These are phyloP conservation scores for Starmerella geochares DNA, from an alignment of 805 yeast genomes.

Conservation along the genomic window DNA sequence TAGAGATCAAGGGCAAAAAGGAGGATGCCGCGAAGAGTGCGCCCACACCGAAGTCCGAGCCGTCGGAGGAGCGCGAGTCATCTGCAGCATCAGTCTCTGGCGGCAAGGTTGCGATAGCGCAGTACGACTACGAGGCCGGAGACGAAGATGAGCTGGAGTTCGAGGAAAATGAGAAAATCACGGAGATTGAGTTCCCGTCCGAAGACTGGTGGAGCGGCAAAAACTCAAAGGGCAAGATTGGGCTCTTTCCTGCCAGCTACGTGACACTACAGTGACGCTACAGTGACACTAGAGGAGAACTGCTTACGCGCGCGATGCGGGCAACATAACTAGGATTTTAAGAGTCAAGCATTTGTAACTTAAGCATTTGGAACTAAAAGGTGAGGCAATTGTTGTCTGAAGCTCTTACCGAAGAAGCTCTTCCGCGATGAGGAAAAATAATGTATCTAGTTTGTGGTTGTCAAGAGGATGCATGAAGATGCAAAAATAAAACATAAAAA, in stretches of 20 bases:
- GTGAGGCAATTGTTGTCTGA: too few relatives aligned
- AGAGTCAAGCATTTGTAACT: too few relatives aligned
- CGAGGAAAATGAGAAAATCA: slow-evolving; percentile 69
- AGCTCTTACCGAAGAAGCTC: too few relatives aligned
- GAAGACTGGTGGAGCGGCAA: slow-evolving; percentile 98
- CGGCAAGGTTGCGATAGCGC: slow-evolving; percentile 49
- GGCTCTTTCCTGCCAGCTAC: slow-evolving; percentile 86
- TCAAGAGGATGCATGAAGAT: background rate
- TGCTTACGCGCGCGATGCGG: too few relatives aligned
- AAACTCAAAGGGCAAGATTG: slow-evolving; percentile 56
- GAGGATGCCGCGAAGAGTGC: background rate
- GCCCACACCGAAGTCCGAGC: background rate
- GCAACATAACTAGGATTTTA: too few relatives aligned
- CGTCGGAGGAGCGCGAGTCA: background rate
- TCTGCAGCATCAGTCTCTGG: slow-evolving; percentile 24
- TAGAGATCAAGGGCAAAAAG: slow-evolving; percentile 32
- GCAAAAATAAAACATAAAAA: background rate
- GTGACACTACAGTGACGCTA: slow-evolving; percentile 39
- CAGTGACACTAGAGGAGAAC: too few relatives aligned
- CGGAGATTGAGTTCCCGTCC: slow-evolving; percentile 77
- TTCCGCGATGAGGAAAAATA: too few relatives aligned
- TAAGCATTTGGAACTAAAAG: too few relatives aligned
- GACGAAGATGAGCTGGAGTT: slow-evolving; percentile 88
- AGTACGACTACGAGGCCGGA: slow-evolving; percentile 73
- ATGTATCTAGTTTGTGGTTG: too few relatives aligned